Conservation (phyloP, 805 yeast species). For the Ascoidea rubescens region DNA sequence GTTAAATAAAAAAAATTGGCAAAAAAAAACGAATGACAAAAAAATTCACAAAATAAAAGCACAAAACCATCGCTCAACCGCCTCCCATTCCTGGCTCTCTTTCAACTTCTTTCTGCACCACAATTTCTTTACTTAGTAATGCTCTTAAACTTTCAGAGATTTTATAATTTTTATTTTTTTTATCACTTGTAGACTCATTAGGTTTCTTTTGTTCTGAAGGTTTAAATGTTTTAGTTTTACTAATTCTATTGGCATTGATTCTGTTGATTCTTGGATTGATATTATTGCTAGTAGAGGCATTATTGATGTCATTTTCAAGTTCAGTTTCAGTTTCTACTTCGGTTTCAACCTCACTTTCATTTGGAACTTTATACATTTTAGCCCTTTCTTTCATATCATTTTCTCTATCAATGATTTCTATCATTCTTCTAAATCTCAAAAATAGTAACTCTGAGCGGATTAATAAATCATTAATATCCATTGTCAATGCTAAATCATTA, state of each 20-base stretch:
- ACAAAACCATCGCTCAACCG: background rate
- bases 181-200: conserved; percentile 10
- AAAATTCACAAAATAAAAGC: too few relatives aligned
- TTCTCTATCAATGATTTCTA: conserved; percentile 60
- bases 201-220: conserved; percentile 12
- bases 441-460: conserved; percentile 79
- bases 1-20: background rate
- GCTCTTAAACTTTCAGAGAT: conserved; percentile 39
- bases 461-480: conserved; percentile 63
- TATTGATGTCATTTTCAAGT: background rate
- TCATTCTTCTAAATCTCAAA: conserved; percentile 64
- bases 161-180: conserved; percentile 4
- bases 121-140: conserved; percentile 43
- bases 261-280: background rate
- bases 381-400: conserved; percentile 13
- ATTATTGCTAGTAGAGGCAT: background rate
- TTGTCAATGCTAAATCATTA: conserved; percentile 72
- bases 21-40: background rate
- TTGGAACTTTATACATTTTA: background rate
- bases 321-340: conserved; percentile 3
- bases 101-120: conserved; percentile 47
- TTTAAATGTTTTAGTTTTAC: conserved; percentile 10
- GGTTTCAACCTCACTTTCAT: conserved; percentile 1
- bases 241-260: conserved; percentile 5
- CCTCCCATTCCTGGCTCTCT: conserved; percentile 14